Evolutionary conservation across 75 land plant genomes (phyloP).

Genomic region (Pinus albicaulis): DNA sequence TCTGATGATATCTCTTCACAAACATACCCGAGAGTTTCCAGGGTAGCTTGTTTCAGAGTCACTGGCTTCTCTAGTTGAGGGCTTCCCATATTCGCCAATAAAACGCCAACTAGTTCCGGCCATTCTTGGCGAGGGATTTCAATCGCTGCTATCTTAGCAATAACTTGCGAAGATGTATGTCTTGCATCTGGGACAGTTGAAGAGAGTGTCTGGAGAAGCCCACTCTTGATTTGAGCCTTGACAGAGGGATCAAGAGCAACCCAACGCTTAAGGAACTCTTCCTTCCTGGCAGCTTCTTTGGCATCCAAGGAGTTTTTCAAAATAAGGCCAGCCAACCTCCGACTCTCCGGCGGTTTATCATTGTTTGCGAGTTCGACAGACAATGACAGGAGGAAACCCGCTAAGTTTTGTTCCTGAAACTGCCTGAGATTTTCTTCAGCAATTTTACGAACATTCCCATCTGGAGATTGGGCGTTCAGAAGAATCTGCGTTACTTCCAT

Average conservation of each 20-base stretch:
- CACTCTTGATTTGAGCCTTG: constrained; percentile 51
- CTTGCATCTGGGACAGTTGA: constrained; percentile 61
- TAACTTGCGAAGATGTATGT: constrained; percentile 73
- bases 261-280: constrained; percentile 46
- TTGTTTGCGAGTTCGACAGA: constrained; percentile 63
- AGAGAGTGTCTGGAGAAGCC: constrained; percentile 47
- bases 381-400: constrained; percentile 48
- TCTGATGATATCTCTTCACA: constrained; percentile 75
- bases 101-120: constrained; percentile 55
- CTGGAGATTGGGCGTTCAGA: constrained; percentile 61
- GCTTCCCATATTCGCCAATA: constrained; percentile 61
- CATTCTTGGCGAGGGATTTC: constrained; percentile 64
- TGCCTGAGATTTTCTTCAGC: constrained; percentile 52
- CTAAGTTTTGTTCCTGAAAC: constrained; percentile 65
- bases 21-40: constrained; percentile 76
- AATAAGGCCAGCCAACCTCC: constrained; percentile 60
- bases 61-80: constrained; percentile 20
- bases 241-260: constrained; percentile 35
- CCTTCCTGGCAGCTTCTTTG: constrained; percentile 54
- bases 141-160: constrained; percentile 77
- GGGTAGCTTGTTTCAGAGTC: constrained; percentile 59
- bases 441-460: constrained; percentile 44
- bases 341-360: constrained; percentile 51
- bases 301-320: constrained; percentile 79
- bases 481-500: constrained; percentile 67